Base-by-base conservation (phyloP, 495 filamentous ascomycete genomes). In the Articulospora tetracladia region DNA sequence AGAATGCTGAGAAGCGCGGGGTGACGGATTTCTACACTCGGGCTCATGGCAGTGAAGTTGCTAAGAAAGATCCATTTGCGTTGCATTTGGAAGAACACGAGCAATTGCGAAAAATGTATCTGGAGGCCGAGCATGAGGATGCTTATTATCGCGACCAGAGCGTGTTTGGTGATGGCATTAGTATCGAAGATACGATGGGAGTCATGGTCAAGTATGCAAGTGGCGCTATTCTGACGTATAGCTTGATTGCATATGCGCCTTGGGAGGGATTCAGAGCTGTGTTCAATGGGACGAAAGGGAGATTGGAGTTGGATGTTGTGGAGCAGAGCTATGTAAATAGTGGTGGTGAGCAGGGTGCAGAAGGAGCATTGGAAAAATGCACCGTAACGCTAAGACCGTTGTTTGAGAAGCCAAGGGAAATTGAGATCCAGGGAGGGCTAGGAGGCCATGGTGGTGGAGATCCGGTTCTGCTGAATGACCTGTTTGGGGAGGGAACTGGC, bases 141-240 rank as follows among this genome's bases (percentile, higher is more conserved):
- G 77, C 76, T 19, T 84, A 85, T 56, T 76, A 78, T 52, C 74
- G 80, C 19, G 81, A 84, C 57, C 80, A 83, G 68, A 83, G 76
- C 63, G 80, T 83, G 8, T 83, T 84, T 50, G 75, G 80, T 0
- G 82, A 85, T 55, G 82, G 80, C 4, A 82, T 85, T 55, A 82
- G 73, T 60, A 83, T 83, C 60, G 81, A 85, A 66, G 81, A 84
- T 60, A 84, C 79, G 3, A 83, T 84, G 81, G 80, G 77, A 36
- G 67, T 84, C 53, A 70, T 84, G 57, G 79, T 85, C 53, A 71
- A 77, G 64, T 85, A 85, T 60, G 72, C 74, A 12, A 77, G 74
- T 57, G 78, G 78, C 1, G 78, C 76, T 1, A 77, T 83, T 57
- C 60, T 79, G 62, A 76, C 76, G 28, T 79, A 77, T 58, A 75